phyloP scores from a whole-genome alignment of 805 yeast genomes.

The Metschnikowia gruessii region DNA sequence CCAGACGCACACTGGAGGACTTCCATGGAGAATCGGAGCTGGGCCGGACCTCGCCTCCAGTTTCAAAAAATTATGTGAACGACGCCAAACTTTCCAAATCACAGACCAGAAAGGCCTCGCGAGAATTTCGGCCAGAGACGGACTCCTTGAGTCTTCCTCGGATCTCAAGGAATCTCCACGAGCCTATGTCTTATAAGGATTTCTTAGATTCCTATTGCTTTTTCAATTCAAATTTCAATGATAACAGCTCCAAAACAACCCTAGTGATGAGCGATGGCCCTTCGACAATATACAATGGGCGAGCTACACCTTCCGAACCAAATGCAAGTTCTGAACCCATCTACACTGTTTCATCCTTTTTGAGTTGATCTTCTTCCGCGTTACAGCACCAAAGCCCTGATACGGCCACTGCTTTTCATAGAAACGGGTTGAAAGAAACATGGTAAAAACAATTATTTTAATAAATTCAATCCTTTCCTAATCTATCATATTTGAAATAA shows the following conservation, averaged over 20 bases:
- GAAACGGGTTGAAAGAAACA: neutral
- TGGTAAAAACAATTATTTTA: neutral
- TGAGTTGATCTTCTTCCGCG: constrained; percentile 4
- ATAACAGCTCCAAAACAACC: constrained; percentile 19
- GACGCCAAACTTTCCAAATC: neutral
- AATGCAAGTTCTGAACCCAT: constrained; percentile 7
- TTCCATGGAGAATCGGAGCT: neutral
- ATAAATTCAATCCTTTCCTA: neutral
- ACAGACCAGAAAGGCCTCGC: neutral
- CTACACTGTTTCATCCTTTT: constrained; percentile 17
- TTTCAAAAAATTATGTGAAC: neutral
- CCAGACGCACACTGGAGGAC: neutral
- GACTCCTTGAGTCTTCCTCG: neutral
- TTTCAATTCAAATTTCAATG: constrained; percentile 32
- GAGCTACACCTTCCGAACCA: neutral
- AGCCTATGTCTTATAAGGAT: constrained; percentile 55
- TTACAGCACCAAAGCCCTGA: neutral
- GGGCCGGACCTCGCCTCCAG: constrained; percentile 1
- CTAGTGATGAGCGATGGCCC: constrained; percentile 20
- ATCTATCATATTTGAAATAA: neutral
- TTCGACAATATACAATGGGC: neutral
- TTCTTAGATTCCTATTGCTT: constrained; percentile 61
- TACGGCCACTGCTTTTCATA: neutral
- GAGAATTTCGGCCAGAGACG: constrained; percentile 1
- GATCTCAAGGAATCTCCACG: constrained; percentile 20